A percentile compares a stretch with the other conserved stretches of the same genome.
Evolutionary conservation across 2,329 filamentous ascomycete species (phyloP).

Genomic region (Cyphellophora europaea): DNA sequence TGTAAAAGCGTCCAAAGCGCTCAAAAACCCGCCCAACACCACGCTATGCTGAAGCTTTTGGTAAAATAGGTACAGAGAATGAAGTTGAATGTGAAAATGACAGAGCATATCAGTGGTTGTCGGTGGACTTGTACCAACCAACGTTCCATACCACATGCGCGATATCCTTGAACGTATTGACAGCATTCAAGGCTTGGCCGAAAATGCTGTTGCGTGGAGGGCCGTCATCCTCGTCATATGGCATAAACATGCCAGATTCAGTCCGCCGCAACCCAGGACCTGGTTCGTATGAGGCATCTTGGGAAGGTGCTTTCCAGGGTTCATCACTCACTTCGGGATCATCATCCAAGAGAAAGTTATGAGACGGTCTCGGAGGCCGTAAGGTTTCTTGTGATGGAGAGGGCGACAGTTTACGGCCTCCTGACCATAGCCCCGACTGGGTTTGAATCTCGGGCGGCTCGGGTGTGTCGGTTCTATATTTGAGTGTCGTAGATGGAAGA

Average conservation of each 20-base stretch:
- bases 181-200: slow-evolving; percentile 70
- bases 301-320: slow-evolving; percentile 24
- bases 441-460: slow-evolving; percentile 39
- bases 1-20: too few relatives aligned
- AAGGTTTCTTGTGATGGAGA: slow-evolving; percentile 78
- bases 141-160: slow-evolving; percentile 60
- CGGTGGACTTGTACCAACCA: slow-evolving; percentile 43
- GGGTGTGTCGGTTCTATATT: slow-evolving; percentile 69
- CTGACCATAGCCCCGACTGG: slow-evolving; percentile 32
- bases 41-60: too few relatives aligned
- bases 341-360: slow-evolving; percentile 55
- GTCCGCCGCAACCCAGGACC: slow-evolving; percentile 62
- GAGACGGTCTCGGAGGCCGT: slow-evolving; percentile 57
- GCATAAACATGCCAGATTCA: slow-evolving; percentile 84
- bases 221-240: slow-evolving; percentile 65
- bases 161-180: slow-evolving; percentile 56
- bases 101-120: slow-evolving; percentile 22
- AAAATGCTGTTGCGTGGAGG: slow-evolving; percentile 51
- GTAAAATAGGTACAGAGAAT: too few relatives aligned
- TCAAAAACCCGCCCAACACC: too few relatives aligned
- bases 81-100: too few relatives aligned
- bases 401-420: slow-evolving; percentile 46
- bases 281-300: slow-evolving; percentile 29
- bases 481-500: slow-evolving; percentile 77
- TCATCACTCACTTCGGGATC: slow-evolving; percentile 45